Base-by-base conservation (phyloP, 2,329 filamentous ascomycete genomes). In the Colletotrichum shisoi region DNA sequence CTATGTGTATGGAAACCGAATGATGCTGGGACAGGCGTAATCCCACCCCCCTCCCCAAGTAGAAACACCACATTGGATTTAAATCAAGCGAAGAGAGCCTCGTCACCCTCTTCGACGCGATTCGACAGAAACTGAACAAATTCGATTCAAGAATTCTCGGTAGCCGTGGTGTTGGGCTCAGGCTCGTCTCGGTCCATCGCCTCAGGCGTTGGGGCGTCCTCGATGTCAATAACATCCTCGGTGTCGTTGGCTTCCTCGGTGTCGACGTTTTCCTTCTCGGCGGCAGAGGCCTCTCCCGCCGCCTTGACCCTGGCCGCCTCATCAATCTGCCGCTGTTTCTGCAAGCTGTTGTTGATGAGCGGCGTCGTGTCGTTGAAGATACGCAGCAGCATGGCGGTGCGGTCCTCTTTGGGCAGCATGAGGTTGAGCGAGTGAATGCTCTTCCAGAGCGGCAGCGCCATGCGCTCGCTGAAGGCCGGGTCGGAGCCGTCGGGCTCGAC, bases 361-460 rank as follows among this genome's bases (percentile, higher is more conserved):
- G 92, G 92, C 0, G 91, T 90, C 34, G 90, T 90, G 72, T 98
- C 94, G 76, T 97, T 96, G 81, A 90, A 99, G 68, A 99, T 84
- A 24, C 95, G 86, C 70, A 98, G 83, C 72, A 98, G 81, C 92
- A 98, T 96, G 1, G 95, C 95, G 27, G 89, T 90, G 17, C 95
- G 88, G 71, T 99, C 95, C 77, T 99, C 95, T 82, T 99, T 99
- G 57, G 95, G 94, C 74, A 99, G 84, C 95, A 99, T 99, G 61
- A 99, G 86, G 77, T 99, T 99, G 67, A 98, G 84, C 21, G 91
- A 94, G 72, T 94, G 89, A 69, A 96, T 86, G 76, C 93, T 96
- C 79, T 96, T 91, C 95, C 95, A 99, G 34, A 99, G 82, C 3
- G 95, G 95, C 19, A 99, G 84, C 1, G 94, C 91, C 87, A 97